These are phyloP conservation scores for Rhynchospora tenuis DNA, from an alignment of 176 grass and related monocot species.

Conservation along the genomic window DNA sequence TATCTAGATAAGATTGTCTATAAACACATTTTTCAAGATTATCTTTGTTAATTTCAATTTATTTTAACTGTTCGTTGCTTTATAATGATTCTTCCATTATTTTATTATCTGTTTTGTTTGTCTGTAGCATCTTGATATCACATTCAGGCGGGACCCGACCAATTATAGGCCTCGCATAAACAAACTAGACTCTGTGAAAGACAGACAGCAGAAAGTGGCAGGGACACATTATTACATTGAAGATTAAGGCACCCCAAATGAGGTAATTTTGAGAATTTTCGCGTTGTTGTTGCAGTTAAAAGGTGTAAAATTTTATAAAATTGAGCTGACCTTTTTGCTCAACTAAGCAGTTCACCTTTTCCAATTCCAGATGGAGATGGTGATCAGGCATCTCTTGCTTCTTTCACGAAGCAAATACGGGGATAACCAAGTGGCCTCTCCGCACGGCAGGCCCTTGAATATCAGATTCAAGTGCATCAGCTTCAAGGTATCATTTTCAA, in stretches of 20 bases:
- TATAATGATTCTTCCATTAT: background rate
- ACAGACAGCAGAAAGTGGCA: slow-evolving; percentile 72
- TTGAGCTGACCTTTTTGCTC: background rate
- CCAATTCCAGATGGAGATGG: background rate
- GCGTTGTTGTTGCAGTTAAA: background rate
- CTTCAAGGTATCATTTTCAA: background rate
- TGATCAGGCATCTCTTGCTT: background rate
- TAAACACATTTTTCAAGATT: background rate
- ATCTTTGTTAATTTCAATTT: background rate
- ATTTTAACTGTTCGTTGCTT: background rate
- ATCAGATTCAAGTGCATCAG: slow-evolving; percentile 12
- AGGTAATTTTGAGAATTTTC: background rate
- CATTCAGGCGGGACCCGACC: slow-evolving; percentile 81
- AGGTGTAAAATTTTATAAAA: background rate
- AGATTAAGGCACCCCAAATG: slow-evolving; percentile 44
- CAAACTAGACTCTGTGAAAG: slow-evolving; percentile 81
- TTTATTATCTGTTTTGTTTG: background rate
- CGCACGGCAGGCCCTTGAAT: slow-evolving; percentile 9
- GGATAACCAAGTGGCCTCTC: background rate
- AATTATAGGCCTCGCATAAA: slow-evolving; percentile 92
- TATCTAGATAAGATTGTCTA: background rate
- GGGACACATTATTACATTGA: slow-evolving; percentile 87
- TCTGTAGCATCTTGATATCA: slow-evolving; percentile 76
- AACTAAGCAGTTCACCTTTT: background rate
- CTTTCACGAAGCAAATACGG: background rate